Base-by-base conservation (phyloP, 345 rosid species). In the Leavenworthia alabamica region DNA sequence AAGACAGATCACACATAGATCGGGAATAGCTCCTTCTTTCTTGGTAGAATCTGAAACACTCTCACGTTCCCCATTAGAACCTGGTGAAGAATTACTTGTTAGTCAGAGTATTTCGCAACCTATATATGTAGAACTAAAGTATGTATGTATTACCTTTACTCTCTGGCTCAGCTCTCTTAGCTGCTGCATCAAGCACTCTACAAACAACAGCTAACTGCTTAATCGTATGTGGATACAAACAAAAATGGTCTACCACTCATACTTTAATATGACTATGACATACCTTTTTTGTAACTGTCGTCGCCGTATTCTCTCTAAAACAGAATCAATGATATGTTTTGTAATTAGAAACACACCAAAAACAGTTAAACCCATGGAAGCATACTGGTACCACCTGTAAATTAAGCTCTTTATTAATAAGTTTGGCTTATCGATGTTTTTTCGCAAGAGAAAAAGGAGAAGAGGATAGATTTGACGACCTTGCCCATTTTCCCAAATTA, bases 121-220 rank as follows among this genome's bases (percentile, higher is more conserved):
- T 11, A 41, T 23, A 33, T 23, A 33, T 20, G 32, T 42, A 8
- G 5, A 29, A 8, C 20, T 17, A 50, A 56, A 26, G 54, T 24
- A 56, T 29, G 54, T 24, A 29, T 75, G 14, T 13, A 35, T 12
- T 35, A 84, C 97, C 94, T 77, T 85, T 87, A 71, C 46, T 65
- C 41, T 77, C 85, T 64, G 80, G 70, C 62, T 78, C 89, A 51
- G 79, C 68, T 77, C 78, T 83, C 80, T 77, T 79, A 35, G 91
- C 91, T 53, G 96, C 96, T 58, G 98, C 98, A 58, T 87, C 91
- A 74, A 85, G 88, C 66, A 89, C 94, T 82, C 99, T 93, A 79
- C 75, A 82, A 82, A 50, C 16, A 66, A 74, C 29, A 45, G 31
- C 45, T 46, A 7, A 64, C 44, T 60, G 39, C 42, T 77, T 56